Evolutionary conservation across 192 early-diverging fungal genomes (phyloP), one percentile per base, ranked within the genome.

Genomic region (Gonapodya sp.): DNA sequence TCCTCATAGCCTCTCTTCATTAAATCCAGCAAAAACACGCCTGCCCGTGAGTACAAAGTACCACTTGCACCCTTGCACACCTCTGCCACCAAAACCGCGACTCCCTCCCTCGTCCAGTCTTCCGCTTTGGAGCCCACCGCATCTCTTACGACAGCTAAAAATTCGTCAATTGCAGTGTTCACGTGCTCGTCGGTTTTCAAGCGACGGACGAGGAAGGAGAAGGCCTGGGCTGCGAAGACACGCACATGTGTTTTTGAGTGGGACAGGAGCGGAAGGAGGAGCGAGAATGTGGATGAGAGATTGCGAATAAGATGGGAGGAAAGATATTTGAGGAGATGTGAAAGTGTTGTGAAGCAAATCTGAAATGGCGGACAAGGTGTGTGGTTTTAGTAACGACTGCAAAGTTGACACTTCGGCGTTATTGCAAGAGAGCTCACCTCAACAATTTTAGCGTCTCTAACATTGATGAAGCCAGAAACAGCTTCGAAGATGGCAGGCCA

Each of bases 361-460:
- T 99, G 91, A 96, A 97, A 36, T 97, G 87, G 74, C 93, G 94
- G 16, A 96, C 94, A 80, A 99, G 89, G 36, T n/a, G n/a, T n/a
- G n/a, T n/a, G 94, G 90, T 79, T 95, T 95, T 84, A 96, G 96
- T 1, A 94, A 88, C 37, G 88, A 91, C 89, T 93, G 85, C n/a
- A n/a, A n/a, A n/a, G n/a, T n/a, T n/a, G n/a, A n/a, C n/a, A n/a
- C n/a, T n/a, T n/a, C n/a, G n/a, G n/a, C n/a, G n/a, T n/a, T n/a
- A n/a, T n/a, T n/a, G n/a, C n/a, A 14, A 2, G 73, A 80, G 73
- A 36, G 24, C 34, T 64, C 85, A 92, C 93, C 86, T 97, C 95
- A 31, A 98, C 87, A 0, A 94, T 85, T 81, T 92, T 90, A 37
- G 94, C 84, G 83, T 94, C 90, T 46, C 89, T 86, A 1, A 86